Conservation (phyloP, 805 yeast species). For the Candida montana region DNA sequence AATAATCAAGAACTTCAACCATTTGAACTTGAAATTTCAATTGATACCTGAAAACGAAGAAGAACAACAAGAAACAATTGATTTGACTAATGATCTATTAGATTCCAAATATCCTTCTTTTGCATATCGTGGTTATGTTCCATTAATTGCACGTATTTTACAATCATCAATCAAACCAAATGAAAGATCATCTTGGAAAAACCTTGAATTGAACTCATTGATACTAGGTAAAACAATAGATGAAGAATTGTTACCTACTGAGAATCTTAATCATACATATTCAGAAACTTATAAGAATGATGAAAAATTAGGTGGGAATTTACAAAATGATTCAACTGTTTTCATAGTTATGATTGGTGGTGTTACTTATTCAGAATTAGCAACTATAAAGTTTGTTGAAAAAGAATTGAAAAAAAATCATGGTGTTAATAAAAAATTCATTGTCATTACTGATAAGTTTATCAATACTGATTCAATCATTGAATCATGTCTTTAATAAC, state of each 20-base stretch:
- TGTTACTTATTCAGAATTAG: slow-evolving; percentile 75
- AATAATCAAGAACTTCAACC: slow-evolving; percentile 30
- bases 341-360: slow-evolving; percentile 75
- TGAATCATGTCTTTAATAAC: slow-evolving; percentile 13
- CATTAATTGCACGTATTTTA: slow-evolving; percentile 62
- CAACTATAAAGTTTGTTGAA: slow-evolving; percentile 63
- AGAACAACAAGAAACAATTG: slow-evolving; percentile 3
- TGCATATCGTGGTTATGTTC: slow-evolving; percentile 79
- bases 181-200: slow-evolving; percentile 38
- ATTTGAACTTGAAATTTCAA: slow-evolving; percentile 37
- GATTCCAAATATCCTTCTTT: slow-evolving; percentile 49
- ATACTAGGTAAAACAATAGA: slow-evolving; percentile 33
- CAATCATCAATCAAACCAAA: slow-evolving; percentile 45
- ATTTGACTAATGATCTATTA: neutral
- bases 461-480: slow-evolving; percentile 38
- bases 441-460: slow-evolving; percentile 44
- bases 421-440: slow-evolving; percentile 32
- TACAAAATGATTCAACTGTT: slow-evolving; percentile 21
- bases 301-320: slow-evolving; percentile 15
- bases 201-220: slow-evolving; percentile 30
- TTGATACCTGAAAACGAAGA: slow-evolving; percentile 36
- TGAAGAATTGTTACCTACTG: slow-evolving; percentile 17
- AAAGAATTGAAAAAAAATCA: slow-evolving; percentile 30
- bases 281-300: slow-evolving; percentile 8
- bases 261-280: slow-evolving; percentile 7